Percentiles rank a stretch among this genome's conserved stretches.
Conservation (phyloP, 2,329 filamentous ascomycete species). For the Botrytis galanthina region DNA sequence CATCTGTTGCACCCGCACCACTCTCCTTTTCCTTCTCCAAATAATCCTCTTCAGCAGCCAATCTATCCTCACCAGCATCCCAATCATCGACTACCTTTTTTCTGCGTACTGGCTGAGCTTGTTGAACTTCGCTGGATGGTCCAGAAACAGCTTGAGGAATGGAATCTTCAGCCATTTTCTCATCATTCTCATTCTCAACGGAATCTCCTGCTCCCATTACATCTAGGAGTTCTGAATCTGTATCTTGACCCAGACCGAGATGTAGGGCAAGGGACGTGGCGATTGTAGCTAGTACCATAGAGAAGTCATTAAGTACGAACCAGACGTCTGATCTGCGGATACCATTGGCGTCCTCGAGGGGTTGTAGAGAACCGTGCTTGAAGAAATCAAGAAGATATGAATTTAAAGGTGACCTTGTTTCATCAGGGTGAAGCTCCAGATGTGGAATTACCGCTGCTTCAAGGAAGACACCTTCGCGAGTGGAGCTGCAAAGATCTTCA, state of each 20-base stretch:
- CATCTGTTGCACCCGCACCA: constrained; percentile 35
- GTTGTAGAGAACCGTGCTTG: constrained; percentile 64
- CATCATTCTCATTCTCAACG: constrained; percentile 42
- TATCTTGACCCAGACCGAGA: constrained; percentile 50
- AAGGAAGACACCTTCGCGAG: constrained; percentile 68
- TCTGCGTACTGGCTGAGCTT: constrained; percentile 23
- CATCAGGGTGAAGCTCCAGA: constrained; percentile 58
- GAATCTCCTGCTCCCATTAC: constrained; percentile 51
- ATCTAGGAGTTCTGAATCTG: constrained; percentile 45
- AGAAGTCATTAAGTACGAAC: constrained; percentile 69
- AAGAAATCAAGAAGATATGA: constrained; percentile 75
- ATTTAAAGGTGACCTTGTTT: constrained; percentile 54
- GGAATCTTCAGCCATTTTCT: constrained; percentile 38
- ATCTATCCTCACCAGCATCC: constrained; percentile 44
- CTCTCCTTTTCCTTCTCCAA: constrained; percentile 39
- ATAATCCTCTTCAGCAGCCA: constrained; percentile 40
- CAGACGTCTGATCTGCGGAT: constrained; percentile 66
- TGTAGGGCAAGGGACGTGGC: constrained; percentile 61
- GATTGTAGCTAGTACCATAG: constrained; percentile 66
- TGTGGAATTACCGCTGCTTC: constrained; percentile 72
- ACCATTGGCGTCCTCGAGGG: constrained; percentile 62
- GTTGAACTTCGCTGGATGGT: constrained; percentile 15
- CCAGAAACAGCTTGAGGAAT: constrained; percentile 21
- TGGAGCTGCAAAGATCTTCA: constrained; percentile 63
- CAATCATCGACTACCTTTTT: constrained; percentile 50